These are phyloP conservation scores for Colletotrichum orbiculare DNA, from an alignment of 2,329 filamentous ascomycete species.

Conservation along the genomic window DNA sequence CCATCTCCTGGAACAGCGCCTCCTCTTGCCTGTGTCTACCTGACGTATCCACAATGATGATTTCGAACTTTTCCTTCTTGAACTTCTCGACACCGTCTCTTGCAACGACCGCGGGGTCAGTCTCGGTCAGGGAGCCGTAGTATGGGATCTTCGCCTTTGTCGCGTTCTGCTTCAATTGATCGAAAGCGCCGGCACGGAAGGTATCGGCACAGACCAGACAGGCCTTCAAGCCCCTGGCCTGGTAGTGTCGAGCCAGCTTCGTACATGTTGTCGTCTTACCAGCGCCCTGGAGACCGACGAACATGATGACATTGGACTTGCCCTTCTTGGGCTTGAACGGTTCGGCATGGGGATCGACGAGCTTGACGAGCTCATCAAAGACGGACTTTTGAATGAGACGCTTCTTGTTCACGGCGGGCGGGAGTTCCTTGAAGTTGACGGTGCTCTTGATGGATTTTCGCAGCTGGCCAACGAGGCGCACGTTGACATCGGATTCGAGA, in stretches of 20 bases:
- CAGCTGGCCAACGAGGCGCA: conserved; percentile 89
- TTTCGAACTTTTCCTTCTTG: conserved; percentile 97
- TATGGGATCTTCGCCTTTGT: conserved; percentile 99
- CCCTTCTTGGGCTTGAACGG: conserved; percentile 98
- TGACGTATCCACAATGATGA: conserved; percentile 98
- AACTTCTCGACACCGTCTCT: conserved; percentile 98
- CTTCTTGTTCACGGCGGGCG: conserved; percentile 96
- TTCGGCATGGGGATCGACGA: conserved; percentile 95
- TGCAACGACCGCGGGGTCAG: conserved; percentile 92
- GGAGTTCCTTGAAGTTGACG: conserved; percentile 95
- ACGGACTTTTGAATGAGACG: conserved; percentile 97
- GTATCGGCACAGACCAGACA: conserved; percentile 98
- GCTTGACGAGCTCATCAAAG: conserved; percentile 94
- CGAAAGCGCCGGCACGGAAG: conserved; percentile 97
- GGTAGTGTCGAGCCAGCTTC: conserved; percentile 94
- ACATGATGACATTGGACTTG: conserved; percentile 98
- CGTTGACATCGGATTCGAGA: conserved; percentile 96
- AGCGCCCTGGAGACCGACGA: conserved; percentile 96
- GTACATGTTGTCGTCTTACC: conserved; percentile 99
- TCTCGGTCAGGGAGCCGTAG: conserved; percentile 96
- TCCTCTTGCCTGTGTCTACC: conserved; percentile 95
- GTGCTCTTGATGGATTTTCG: conserved; percentile 91
- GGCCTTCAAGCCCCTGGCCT: conserved; percentile 90
- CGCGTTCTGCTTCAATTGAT: conserved; percentile 98
- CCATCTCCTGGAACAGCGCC: conserved; percentile 96